Evolutionary conservation across 1,284 basidiomycete genomes (phyloP), one percentile per base, ranked within the genome.

Genomic region (Termitomyces sp.): DNA sequence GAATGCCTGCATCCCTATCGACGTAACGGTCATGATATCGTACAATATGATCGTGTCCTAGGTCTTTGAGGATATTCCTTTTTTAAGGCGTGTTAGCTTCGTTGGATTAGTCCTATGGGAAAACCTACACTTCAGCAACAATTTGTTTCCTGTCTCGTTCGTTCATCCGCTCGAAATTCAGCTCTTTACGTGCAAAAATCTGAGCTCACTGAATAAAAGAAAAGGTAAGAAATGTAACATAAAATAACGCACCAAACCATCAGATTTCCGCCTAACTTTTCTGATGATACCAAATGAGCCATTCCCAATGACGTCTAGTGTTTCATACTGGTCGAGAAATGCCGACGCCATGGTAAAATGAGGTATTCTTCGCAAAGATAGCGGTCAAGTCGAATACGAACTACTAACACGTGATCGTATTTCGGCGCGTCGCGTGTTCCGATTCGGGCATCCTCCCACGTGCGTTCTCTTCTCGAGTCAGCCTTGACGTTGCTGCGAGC

Each of bases 231-330:
- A 43, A 26, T 45, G 38, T 49, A 53, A 46, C 28, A 49, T 57
- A 44, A 36, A 30, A 46, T 5, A 31, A 82, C 88, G 63, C 62
- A 94, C 93, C 69, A 84, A 67, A 47, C 92, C 92, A 71, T 98
- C 96, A 6, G 81, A 73, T 67, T 91, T 89, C 62, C 95, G 76
- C 59, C 85, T 78, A 17, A 98, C 94, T 75, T 96, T 97, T 59
- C 92, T 86, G 63, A 98, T 98, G 61, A 96, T 89, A 1, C 96
- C 95, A 75, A 98, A 99, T 9, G 91, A 92, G n/a, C 95, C 95
- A 63, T 94, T 96, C 6, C 96, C 95, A 53, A 99, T 96, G 58
- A 96, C 80, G 62, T 94, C 92, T 48, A 95, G 77, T 4, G 92
- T 78, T 61, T 95, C 93, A 67, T 96, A 97, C 55, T 83, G 80